Conservation (phyloP, 208 protist genomes). For the Leptomonas seymouri region DNA sequence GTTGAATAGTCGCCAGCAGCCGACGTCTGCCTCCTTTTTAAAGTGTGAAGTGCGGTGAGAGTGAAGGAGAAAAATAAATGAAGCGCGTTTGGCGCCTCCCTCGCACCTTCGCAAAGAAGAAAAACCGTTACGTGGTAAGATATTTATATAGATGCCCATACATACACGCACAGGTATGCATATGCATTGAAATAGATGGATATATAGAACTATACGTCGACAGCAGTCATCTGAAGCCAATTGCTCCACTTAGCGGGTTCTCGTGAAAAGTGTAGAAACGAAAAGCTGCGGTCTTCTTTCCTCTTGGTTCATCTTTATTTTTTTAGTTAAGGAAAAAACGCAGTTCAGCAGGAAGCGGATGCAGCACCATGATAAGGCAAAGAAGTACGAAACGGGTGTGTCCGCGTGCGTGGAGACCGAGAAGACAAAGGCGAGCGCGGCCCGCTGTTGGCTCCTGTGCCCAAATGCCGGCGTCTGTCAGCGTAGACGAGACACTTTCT, state of each 20-base stretch:
- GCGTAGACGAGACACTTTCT: not conserved
- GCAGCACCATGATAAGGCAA: not conserved
- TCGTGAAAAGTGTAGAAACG: slow-evolving; percentile 21
- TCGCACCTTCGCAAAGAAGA: not conserved
- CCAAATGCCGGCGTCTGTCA: not conserved
- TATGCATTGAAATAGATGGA: too few species aligned
- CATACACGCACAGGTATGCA: not conserved
- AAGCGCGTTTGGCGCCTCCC: too few species aligned
- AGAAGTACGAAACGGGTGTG: not conserved
- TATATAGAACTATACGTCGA: too few species aligned
- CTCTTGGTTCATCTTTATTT: not conserved
- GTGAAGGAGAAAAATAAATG: too few species aligned
- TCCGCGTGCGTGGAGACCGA: not conserved
- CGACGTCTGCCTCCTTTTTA: too few species aligned
- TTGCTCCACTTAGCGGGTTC: slow-evolving; percentile 13
- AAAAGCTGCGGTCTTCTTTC: slow-evolving; percentile 11
- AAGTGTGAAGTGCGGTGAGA: too few species aligned
- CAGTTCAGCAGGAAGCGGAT: slow-evolving; percentile 6
- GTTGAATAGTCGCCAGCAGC: too few species aligned
- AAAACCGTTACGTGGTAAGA: not conserved
- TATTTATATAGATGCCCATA: not conserved
- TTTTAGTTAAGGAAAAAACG: not conserved
- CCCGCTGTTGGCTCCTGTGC: not conserved
- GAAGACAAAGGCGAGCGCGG: not conserved
- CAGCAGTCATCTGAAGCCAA: slow-evolving; percentile 16